A percentile compares a stretch with the other conserved stretches of the same genome.
These are phyloP conservation scores for Mentha longifolia DNA, from an alignment of 257 asterid genomes.

Conservation along the genomic window DNA sequence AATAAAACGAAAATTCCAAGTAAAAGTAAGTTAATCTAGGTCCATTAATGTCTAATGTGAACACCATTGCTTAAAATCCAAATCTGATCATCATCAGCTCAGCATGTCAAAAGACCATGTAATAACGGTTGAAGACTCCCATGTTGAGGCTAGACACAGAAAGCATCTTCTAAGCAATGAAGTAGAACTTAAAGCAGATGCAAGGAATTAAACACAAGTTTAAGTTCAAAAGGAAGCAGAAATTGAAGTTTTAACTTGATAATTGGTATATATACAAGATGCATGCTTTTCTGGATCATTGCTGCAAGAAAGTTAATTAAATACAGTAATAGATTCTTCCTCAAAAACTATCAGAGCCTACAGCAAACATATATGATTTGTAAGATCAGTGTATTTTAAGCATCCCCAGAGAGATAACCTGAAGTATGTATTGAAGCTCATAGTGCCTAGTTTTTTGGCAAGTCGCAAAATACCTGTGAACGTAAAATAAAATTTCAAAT, in stretches of 20 bases:
- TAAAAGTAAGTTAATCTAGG: neutral
- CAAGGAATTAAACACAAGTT: constrained; percentile 17
- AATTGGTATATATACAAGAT: neutral
- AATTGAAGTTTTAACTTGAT: neutral
- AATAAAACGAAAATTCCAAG: neutral
- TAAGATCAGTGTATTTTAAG: constrained; percentile 16
- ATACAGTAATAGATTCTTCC: neutral
- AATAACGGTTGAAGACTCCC: constrained; percentile 3
- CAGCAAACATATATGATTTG: constrained; percentile 8
- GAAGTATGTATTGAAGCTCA: constrained; percentile 89
- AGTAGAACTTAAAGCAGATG: constrained; percentile 19
- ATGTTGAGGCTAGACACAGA: constrained; percentile 20
- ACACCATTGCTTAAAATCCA: constrained; percentile 17
- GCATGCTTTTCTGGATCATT: constrained; percentile 17
- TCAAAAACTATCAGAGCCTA: constrained; percentile 4
- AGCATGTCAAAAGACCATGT: constrained; percentile 23
- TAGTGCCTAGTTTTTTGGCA: constrained; percentile 69
- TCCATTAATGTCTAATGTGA: neutral
- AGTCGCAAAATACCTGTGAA: constrained; percentile 77
- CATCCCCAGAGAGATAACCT: constrained; percentile 54
- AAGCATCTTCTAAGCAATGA: constrained; percentile 21
- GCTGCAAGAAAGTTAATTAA: constrained; percentile 3
- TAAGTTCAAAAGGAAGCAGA: neutral
- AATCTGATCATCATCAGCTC: constrained; percentile 8
- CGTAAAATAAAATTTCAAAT: constrained; percentile 20